These are phyloP conservation scores for Bacidia gigantensis DNA, from an alignment of 495 filamentous ascomycete genomes.

Conservation along the genomic window DNA sequence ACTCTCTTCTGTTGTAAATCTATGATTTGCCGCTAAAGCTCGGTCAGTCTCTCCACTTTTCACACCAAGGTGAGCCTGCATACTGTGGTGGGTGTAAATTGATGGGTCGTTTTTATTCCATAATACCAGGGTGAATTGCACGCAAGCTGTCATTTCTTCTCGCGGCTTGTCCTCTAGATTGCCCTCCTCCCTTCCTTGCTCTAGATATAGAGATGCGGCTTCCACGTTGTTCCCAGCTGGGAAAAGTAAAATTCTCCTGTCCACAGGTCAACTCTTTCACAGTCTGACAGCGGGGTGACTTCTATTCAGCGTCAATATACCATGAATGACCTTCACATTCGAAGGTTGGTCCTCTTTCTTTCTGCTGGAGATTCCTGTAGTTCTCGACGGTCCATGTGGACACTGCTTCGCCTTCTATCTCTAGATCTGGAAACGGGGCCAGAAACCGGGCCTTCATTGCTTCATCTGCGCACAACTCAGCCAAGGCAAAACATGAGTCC, in stretches of 20 bases:
- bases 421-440: slow-evolving; percentile 57
- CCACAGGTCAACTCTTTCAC: background rate
- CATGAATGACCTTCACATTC: slow-evolving; percentile 78
- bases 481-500: background rate
- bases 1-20: slow-evolving; percentile 90
- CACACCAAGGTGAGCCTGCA: slow-evolving; percentile 6
- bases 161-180: slow-evolving; percentile 36
- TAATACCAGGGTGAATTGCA: slow-evolving; percentile 85
- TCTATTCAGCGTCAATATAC: slow-evolving; percentile 31
- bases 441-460: slow-evolving; percentile 73
- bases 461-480: slow-evolving; percentile 41
- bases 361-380: slow-evolving; percentile 60
- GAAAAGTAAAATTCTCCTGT: slow-evolving; percentile 64
- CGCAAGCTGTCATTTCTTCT: slow-evolving; percentile 90
- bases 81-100: slow-evolving; percentile 55
- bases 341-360: slow-evolving; percentile 79
- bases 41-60: slow-evolving; percentile 13
- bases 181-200: slow-evolving; percentile 64
- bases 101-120: slow-evolving; percentile 86
- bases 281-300: background rate
- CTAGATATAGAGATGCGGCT: slow-evolving; percentile 85
- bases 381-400: slow-evolving; percentile 76
- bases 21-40: slow-evolving; percentile 53
- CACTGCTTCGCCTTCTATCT: slow-evolving; percentile 51
- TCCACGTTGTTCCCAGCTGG: slow-evolving; percentile 89